A percentile compares a stretch with the other conserved stretches of the same genome.
Conservation (phyloP, 2,329 filamentous ascomycete species). For the Fusarium drepaniforme region DNA sequence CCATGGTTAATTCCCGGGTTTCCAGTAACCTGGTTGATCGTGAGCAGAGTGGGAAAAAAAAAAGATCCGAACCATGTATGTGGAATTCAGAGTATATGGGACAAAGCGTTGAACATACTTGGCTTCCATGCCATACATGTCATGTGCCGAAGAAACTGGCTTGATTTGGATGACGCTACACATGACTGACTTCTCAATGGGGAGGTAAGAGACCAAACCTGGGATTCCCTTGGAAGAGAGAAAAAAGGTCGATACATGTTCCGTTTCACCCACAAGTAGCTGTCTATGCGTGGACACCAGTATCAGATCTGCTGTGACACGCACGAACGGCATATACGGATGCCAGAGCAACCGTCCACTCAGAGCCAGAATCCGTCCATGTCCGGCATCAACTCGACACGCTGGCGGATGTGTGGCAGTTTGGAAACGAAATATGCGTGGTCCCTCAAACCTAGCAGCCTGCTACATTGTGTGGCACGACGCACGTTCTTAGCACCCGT, state of each 20-base stretch:
- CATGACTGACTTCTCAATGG: neutral
- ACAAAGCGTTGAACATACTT: neutral
- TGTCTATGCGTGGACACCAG: neutral
- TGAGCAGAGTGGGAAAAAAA: neutral
- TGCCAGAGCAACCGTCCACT: neutral
- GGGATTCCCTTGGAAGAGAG: conserved; percentile 8
- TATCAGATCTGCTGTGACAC: conserved; percentile 1
- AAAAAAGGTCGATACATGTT: neutral
- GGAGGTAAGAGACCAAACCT: neutral
- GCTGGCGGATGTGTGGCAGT: neutral
- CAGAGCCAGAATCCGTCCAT: neutral
- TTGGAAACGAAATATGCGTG: neutral
- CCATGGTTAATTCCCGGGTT: neutral
- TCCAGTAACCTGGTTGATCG: neutral
- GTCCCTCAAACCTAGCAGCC: neutral
- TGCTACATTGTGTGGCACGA: neutral
- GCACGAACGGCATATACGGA: neutral
- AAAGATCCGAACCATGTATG: neutral
- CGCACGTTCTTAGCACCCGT: neutral
- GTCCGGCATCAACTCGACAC: conserved; percentile 2
- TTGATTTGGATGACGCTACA: neutral
- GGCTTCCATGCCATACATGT: neutral
- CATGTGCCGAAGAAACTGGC: neutral
- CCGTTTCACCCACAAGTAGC: neutral
- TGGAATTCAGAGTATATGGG: neutral